These are phyloP conservation scores for Cyanidiococcus yangmingshanensis DNA, from an alignment of 23 red algal genomes.

Conservation along the genomic window DNA sequence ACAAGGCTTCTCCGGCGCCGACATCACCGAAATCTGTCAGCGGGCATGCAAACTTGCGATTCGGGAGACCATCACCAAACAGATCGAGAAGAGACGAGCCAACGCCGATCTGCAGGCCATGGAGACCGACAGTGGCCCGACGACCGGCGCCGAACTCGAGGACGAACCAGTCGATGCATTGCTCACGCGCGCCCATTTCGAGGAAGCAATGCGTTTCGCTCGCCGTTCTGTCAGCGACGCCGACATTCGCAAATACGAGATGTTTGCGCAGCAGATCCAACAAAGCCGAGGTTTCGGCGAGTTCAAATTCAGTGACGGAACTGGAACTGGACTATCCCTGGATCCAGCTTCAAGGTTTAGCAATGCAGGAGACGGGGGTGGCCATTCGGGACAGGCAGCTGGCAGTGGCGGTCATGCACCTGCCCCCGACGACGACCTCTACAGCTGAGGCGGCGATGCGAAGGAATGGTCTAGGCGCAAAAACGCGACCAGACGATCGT, in stretches of 20 bases:
- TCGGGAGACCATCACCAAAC: constrained; percentile 82
- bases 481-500: neutral
- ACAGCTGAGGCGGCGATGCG: neutral
- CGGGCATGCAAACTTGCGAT: constrained; percentile 96
- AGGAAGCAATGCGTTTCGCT: constrained; percentile 91
- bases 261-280: constrained; percentile 88
- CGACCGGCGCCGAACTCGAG: constrained; percentile 31
- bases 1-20: constrained; percentile 93
- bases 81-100: constrained; percentile 48
- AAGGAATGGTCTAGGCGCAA: neutral
- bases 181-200: constrained; percentile 90
- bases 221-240: constrained; percentile 89
- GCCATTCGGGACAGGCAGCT: constrained; percentile 23
- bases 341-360: constrained; percentile 17
- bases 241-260: constrained; percentile 94
- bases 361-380: constrained; percentile 2
- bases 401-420: constrained; percentile 38
- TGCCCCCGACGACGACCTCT: constrained; percentile 10
- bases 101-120: constrained; percentile 33
- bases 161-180: constrained; percentile 76
- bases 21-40: constrained; percentile 99
- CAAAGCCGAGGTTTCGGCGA: constrained; percentile 92
- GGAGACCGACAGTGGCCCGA: constrained; percentile 26
- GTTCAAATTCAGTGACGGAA: constrained; percentile 77
- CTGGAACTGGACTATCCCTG: constrained; percentile 7